These are phyloP conservation scores for Lactarius vividus DNA, from an alignment of 768 basidiomycete genomes.

Conservation along the genomic window DNA sequence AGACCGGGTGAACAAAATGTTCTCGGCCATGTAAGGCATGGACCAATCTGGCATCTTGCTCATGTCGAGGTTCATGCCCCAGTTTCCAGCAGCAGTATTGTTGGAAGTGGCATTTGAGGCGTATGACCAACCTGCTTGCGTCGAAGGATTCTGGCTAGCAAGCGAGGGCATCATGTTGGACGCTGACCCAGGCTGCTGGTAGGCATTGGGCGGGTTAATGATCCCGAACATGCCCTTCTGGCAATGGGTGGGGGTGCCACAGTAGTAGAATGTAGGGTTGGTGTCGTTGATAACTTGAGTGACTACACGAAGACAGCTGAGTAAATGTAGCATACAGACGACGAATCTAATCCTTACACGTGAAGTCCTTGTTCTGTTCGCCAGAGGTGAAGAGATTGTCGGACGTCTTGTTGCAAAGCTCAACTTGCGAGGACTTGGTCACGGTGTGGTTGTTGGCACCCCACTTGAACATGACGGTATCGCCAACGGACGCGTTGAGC, in stretches of 20 bases:
- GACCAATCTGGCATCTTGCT: constrained; percentile 53
- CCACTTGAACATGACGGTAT: constrained; percentile 77
- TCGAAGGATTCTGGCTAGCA: constrained; percentile 43
- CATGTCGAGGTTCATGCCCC: constrained; percentile 67
- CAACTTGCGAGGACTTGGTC: constrained; percentile 67
- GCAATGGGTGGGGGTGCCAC: constrained; percentile 68
- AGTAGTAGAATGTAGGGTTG: constrained; percentile 72
- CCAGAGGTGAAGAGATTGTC: constrained; percentile 64
- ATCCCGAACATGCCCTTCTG: constrained; percentile 85
- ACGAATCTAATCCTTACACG: constrained; percentile 40
- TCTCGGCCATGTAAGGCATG: constrained; percentile 49
- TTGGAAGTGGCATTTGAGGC: constrained; percentile 46
- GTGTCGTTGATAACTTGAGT: constrained; percentile 71
- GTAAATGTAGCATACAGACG: constrained; percentile 28
- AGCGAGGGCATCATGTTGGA: constrained; percentile 49
- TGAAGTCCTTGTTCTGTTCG: constrained; percentile 57
- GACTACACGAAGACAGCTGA: constrained; percentile 36
- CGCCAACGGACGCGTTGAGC: constrained; percentile 71
- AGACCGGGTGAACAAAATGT: constrained; percentile 50
- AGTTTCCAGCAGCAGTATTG: constrained; percentile 47
- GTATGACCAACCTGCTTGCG: constrained; percentile 56
- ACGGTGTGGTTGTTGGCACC: constrained; percentile 78
- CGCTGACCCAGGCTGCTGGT: constrained; percentile 46
- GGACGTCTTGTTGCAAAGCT: constrained; percentile 69
- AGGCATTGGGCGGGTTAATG: constrained; percentile 61